Base-by-base conservation (phyloP, 495 filamentous ascomycete genomes). In the Hyphodiscus hymeniophilus region DNA sequence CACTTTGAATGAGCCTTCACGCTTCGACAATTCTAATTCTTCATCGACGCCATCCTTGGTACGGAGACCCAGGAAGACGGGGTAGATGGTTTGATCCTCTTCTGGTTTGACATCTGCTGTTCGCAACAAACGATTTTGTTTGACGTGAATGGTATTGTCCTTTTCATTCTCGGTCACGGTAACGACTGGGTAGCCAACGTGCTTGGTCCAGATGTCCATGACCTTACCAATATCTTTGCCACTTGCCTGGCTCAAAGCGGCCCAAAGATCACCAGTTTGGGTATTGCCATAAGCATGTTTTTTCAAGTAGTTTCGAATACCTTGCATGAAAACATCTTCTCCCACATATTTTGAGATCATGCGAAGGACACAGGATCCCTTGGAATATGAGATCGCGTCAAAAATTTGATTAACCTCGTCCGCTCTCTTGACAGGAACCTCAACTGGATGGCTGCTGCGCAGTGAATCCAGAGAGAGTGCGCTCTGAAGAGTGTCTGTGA, bases 401-500 rank as follows among this genome's bases (percentile, higher is more conserved):
- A 97, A 97, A 59, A 97, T 96, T 68, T 97, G 91, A 68, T 95
- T 95, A 67, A 97, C 87, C 66, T 96, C 91, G 54, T 94, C 87
- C 28, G 90, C 91, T 49, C 80, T 80, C 74, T 94, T 94, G 45
- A 97, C 91, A 10, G 91, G 51, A 20, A 54, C 45, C 68, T 96
- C 92, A 54, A 96, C 22, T 12, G 45, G 89, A 70, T 98, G 92
- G 59, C 85, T 91, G 75, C 86, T 91, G 43, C 89, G 81, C 36
- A 95, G 68, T 12, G 89, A 91, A 64, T 98, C 92, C 16, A 97
- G 74, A 15, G 79, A 80, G 7, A 96, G 72, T 1, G 90, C 92
- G 50, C 82, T 76, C 66, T 95, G 88, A 49, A 96, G 73, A 59
- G 81, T 92, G 55, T 94, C 89, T 22, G 87, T 85, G 33, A 95